Base-by-base conservation (phyloP, 2,329 filamentous ascomycete genomes). In the Xylariaceae sp. region DNA sequence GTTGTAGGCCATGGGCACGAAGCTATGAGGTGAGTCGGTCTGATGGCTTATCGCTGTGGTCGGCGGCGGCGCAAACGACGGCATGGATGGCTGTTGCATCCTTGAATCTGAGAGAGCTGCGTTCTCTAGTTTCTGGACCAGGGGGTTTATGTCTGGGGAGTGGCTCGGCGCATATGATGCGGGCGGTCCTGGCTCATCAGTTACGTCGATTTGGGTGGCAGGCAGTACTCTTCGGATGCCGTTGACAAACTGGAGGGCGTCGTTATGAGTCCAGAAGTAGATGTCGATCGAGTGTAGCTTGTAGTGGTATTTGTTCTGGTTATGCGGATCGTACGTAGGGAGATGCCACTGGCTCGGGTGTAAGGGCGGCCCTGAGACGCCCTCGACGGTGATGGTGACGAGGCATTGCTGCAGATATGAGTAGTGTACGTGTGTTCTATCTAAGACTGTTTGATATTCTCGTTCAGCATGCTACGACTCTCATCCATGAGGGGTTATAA, bases 271-370 rank as follows among this genome's bases (percentile, higher is more conserved):
- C 88, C 88, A 92, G 69, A 92, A 88, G 75, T 93, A 93, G 11
- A 92, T 76, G 69, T 92, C 89, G 59, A 92, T 72, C 0, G 86
- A 87, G 70, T 90, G 86, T 6, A 93, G 80, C 70, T 85, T 86
- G 75, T 91, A 91, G 78, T 91, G 84, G 72, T 91, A 92, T 72
- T 88, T 90, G 70, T 83, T 86, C 73, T 92, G 84, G 73, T 90
- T 90, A 54, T 80, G 80, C 1, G 84, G 84, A 71, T 92, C 88
- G 71, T 82, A 88, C 0, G 85, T 85, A 1, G 88, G 88, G 5
- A 92, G 79, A 72, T 90, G 88, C 89, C 89, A 92, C 72, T 91
- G 79, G 62, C 81, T 81, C 51, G 77, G 76, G 64, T 82, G 70
- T 63, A 63, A 61, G 13, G 69, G 68, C 59, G 63, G 57, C 9